A percentile compares a stretch with the other conserved stretches of the same genome.
Evolutionary conservation across 345 rosid species (phyloP).

Genomic region (Eucalyptus urophylla): DNA sequence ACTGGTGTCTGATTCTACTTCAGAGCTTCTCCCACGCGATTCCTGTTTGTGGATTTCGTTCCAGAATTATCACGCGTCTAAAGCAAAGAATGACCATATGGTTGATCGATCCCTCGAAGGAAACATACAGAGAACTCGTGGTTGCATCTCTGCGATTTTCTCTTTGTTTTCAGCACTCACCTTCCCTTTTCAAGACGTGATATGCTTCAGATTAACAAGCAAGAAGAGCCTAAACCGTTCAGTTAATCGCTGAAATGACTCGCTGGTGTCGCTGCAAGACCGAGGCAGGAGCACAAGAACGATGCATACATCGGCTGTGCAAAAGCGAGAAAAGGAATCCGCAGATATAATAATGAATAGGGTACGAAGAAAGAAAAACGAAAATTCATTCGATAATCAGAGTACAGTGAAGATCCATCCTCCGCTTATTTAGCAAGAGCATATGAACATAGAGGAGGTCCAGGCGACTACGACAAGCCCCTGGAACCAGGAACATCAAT

Average conservation of each 20-base stretch:
- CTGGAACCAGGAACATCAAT: slow-evolving; percentile 9
- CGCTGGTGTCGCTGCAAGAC: not conserved
- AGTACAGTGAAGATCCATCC: not conserved
- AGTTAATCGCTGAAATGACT: not conserved
- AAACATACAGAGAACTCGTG: not conserved
- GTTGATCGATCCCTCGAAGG: not conserved
- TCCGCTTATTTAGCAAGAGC: not conserved
- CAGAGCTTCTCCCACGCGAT: not conserved
- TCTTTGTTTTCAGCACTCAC: not conserved
- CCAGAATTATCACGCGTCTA: not conserved
- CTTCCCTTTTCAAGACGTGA: not conserved
- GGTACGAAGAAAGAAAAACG: not conserved
- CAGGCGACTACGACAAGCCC: not conserved
- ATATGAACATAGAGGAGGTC: not conserved
- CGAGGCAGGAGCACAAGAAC: not conserved
- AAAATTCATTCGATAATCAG: not conserved
- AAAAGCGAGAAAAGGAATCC: not conserved
- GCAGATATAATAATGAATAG: not conserved
- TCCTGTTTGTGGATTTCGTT: not conserved
- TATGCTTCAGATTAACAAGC: not conserved
- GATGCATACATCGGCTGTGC: not conserved
- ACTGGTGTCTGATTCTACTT: not conserved
- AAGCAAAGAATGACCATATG: not conserved
- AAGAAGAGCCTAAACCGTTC: not conserved
- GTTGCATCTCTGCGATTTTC: not conserved